phyloP scores from a whole-genome alignment of 345 rosid species.

The Lenwebbia sp. region DNA sequence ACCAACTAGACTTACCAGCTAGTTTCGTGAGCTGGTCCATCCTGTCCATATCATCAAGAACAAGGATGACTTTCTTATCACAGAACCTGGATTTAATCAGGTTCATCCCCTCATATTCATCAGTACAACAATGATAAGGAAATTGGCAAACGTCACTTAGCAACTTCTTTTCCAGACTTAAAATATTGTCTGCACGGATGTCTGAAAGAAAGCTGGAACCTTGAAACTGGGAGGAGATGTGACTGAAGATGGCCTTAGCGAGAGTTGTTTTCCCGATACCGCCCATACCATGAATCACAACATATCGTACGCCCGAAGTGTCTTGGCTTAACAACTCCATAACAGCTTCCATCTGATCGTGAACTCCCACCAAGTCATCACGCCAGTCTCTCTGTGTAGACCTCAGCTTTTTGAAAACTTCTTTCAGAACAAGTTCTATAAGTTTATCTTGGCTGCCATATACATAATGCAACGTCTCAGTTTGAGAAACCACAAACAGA shows the following conservation, averaged over 20 bases:
- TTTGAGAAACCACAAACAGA: background rate
- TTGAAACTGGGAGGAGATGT: background rate
- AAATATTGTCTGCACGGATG: rapidly evolving
- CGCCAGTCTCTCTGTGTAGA: rapidly evolving
- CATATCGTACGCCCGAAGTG: background rate
- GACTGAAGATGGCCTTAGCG: background rate
- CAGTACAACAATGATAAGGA: background rate
- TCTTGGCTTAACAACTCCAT: background rate
- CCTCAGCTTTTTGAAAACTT: background rate
- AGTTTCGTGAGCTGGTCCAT: background rate
- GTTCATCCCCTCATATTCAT: too few relatives aligned
- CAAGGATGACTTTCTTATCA: background rate
- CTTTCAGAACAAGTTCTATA: rapidly evolving
- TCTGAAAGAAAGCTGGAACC: background rate
- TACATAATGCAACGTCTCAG: background rate
- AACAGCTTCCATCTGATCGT: background rate
- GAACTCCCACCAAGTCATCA: background rate
- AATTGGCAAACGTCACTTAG: rapidly evolving
- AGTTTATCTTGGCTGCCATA: background rate
- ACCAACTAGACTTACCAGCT: background rate
- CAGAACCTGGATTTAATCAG: rapidly evolving
- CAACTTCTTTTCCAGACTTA: background rate
- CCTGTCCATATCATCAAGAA: background rate
- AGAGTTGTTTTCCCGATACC: background rate
- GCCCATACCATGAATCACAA: background rate